Evolutionary conservation across 2,329 filamentous ascomycete genomes (phyloP), one percentile per base, ranked within the genome.

Genomic region (Blastomyces emzantsi): DNA sequence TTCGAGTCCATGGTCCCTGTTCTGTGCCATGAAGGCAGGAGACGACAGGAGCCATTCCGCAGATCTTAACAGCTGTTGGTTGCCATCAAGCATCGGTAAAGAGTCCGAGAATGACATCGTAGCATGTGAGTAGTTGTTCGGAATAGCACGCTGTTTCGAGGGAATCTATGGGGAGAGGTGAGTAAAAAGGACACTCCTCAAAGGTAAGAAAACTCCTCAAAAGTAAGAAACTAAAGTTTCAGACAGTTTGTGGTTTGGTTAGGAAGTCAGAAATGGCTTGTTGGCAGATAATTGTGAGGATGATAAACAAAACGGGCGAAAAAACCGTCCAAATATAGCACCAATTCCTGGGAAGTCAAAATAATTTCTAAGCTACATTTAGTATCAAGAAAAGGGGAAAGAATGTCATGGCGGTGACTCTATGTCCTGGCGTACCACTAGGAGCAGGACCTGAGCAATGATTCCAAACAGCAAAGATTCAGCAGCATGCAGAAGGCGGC

Each of bases 31-130:
- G 19, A 33, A 52, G 45, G 22, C 17, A 28, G 47, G 25, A 15
- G 47, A 28, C 8, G 59, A 51, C 7, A 39, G 25, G n/a, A 52
- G 43, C 59, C 59, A 61, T 49, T 61, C 59, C 2, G 43, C 30
- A 61, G 28, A 33, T 52, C 25, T 11, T 30, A 45, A 59, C 33
- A 30, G 39, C 11, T 45, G 22, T 28, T 45, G 56, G 25, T 15
- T 59, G 17, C 39, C 7, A 28, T 59, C 25, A 5, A n/a, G 13
- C 22, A 47, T 6, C 19, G 36, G 28, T n/a, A 45, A n/a, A 33
- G 22, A 30, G 57, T 47, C 41, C 0, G 39, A 33, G 41, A 59
- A 59, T 13, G 57, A 59, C 57, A 59, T 59, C 17, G 22, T 47
- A 22, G 15, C 41, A 19, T 15, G 8, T 19, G 33, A 22, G 22